Percentiles rank a stretch among this genome's conserved stretches.
Evolutionary conservation across 2,329 filamentous ascomycete genomes (phyloP).

Genomic region (Triangularia verruculosa): DNA sequence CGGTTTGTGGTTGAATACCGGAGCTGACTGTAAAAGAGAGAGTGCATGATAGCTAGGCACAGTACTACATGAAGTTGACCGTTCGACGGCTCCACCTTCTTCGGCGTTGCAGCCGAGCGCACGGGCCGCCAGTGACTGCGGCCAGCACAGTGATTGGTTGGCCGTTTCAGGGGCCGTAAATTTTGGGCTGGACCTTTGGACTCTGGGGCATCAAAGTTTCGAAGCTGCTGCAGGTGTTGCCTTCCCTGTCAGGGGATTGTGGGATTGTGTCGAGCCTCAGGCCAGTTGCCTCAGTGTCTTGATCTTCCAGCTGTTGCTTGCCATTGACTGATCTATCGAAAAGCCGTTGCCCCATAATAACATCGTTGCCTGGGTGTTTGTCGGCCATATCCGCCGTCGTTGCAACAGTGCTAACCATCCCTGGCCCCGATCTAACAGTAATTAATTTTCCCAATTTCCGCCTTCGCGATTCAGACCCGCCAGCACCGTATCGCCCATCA

Average conservation of each 20-base stretch:
- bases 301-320: background rate
- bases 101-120: constrained; percentile 7
- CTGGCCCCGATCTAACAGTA: background rate
- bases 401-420: background rate
- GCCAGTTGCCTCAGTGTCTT: background rate
- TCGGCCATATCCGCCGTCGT: background rate
- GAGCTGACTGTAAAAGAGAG: constrained; percentile 16
- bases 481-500: background rate
- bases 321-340: background rate
- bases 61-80: background rate
- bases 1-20: constrained; percentile 72
- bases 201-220: constrained; percentile 15
- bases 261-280: background rate
- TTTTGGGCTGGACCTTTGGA: constrained; percentile 11
- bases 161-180: constrained; percentile 22
- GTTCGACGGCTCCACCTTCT: background rate
- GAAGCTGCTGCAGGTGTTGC: constrained; percentile 15
- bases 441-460: background rate
- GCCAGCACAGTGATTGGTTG: constrained; percentile 13
- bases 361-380: background rate
- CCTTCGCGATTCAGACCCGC: background rate
- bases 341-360: background rate
- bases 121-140: constrained; percentile 4
- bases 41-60: background rate
- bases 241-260: constrained; percentile 1